Conservation (phyloP, 2,329 filamentous ascomycete species). For the Beauveria pseudobassiana region DNA sequence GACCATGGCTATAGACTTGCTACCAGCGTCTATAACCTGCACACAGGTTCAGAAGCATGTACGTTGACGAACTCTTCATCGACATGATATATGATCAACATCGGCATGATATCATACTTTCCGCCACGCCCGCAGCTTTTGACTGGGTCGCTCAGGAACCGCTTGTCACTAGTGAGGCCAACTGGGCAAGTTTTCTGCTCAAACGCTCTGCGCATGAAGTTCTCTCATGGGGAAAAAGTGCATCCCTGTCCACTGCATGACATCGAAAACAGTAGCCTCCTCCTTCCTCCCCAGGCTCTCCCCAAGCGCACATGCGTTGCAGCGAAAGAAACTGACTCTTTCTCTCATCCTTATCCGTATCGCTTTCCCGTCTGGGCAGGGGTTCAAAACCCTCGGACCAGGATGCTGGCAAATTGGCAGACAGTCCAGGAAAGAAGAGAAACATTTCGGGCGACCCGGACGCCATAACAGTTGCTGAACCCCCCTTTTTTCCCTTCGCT, state of each 20-base stretch:
- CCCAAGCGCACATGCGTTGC: neutral
- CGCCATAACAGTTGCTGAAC: neutral
- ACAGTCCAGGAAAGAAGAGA: neutral
- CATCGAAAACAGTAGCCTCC: neutral
- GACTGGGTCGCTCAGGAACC: neutral
- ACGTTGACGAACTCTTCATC: neutral
- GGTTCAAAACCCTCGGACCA: neutral
- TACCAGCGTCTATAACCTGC: neutral
- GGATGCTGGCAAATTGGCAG: neutral
- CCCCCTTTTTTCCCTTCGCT: neutral
- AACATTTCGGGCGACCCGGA: neutral
- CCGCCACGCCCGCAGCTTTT: neutral
- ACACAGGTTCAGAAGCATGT: neutral
- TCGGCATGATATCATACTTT: neutral
- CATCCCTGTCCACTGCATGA: neutral
- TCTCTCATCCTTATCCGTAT: neutral
- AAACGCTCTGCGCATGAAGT: neutral
- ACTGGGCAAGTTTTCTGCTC: neutral
- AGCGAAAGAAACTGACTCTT: neutral
- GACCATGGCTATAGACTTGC: too few species aligned
- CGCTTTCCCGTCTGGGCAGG: neutral
- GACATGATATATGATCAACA: neutral
- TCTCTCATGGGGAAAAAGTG: neutral
- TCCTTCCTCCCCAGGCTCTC: too few species aligned
- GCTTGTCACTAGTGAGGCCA: neutral